phyloP scores from a whole-genome alignment of 176 grass and related monocot genomes.

The Oryza brachyantha region DNA sequence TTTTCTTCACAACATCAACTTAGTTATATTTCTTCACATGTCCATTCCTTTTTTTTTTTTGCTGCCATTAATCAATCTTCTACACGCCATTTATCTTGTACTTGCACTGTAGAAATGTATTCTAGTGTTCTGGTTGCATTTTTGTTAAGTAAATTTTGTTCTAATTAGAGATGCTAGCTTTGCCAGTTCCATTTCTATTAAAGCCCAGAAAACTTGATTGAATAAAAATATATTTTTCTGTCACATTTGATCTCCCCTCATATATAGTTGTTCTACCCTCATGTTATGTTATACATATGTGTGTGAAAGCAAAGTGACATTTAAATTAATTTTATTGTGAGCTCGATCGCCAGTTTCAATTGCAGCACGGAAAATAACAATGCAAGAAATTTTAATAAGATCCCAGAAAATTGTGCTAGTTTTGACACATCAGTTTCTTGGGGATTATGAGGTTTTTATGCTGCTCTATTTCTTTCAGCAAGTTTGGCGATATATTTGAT shows the following conservation, averaged over 20 bases:
- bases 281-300: neutral
- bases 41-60: neutral
- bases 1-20: neutral
- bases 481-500: conserved; percentile 93
- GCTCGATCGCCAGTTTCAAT: neutral
- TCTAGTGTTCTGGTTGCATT: neutral
- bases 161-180: neutral
- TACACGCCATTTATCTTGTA: neutral
- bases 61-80: neutral
- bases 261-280: neutral
- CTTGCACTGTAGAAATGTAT: neutral
- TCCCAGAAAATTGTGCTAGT: too few relatives aligned
- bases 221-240: neutral
- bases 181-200: neutral
- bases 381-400: neutral
- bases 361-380: neutral
- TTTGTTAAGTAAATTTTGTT: neutral
- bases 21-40: neutral
- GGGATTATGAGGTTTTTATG: conserved; percentile 13
- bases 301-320: neutral
- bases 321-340: neutral
- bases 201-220: neutral
- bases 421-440: neutral
- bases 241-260: neutral
- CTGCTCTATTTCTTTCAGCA: conserved; percentile 51